Base-by-base conservation (phyloP, 257 asterid species). In the Scutellaria minor region DNA sequence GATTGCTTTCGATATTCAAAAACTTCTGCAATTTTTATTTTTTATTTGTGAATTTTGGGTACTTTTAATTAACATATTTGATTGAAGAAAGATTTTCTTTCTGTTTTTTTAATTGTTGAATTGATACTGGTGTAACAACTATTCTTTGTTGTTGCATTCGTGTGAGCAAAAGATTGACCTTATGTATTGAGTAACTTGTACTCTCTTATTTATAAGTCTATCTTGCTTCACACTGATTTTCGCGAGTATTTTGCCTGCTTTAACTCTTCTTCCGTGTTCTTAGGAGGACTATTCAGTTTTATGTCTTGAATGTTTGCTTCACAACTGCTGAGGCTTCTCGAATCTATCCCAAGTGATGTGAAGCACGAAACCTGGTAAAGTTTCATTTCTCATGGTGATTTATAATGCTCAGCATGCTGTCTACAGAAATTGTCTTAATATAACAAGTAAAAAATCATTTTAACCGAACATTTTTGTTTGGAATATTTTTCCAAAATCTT, bases 301-400 rank as follows among this genome's bases (percentile, higher is more conserved):
- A 48, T 63, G 68, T 73, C 68, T 22, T 90, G 86, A 85, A 90
- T 88, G 96, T 85, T 87, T 73, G 91, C 96, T 62, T 74, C 93
- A 50, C 89, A 83, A 78, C 84, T 85, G 50, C 70, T 88, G 82
- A 78, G 87, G 70, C 77, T 87, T 85, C 89, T 93, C 44, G 74
- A 81, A 64, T 77, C 89, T 71, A 67, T 86, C 75, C 90, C 90
- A 35, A 77, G 82, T 45, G 86, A 87, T 82, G 84, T 76, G 77
- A 79, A 64, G 77, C 9, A 70, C 61, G 82, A 92, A 73, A 76
- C 73, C 79, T 5, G 89, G 98, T 90, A 84, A 82, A 56, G 20
- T 51, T 83, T 62, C 65, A 2, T 65, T 45, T 39, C 51, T 53
- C 53, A 27, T 3, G 48, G 35, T 66, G 68, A n/a, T 46, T 55